Evolutionary conservation across 106 monocot genomes (phyloP), one percentile per base, ranked within the genome.

Genomic region (Acorus gramineus): DNA sequence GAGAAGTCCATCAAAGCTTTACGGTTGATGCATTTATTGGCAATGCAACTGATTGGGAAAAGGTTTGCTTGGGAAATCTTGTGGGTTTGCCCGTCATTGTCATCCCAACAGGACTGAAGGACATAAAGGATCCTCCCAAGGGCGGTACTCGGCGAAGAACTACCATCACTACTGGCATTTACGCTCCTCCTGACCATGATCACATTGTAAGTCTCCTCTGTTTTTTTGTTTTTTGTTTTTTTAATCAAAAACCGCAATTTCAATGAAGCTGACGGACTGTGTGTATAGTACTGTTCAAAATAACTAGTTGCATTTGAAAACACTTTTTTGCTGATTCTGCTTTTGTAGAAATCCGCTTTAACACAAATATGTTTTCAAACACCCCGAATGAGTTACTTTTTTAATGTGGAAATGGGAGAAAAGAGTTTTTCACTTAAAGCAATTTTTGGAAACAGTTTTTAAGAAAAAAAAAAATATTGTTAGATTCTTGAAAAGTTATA

Each of bases 11-110:
- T 1, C 69, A 83, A 9, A 79, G 77, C 57, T 93, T 93, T 49
- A 89, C 71, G 6, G 88, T 93, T 5, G 86, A 89, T 71, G 89
- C 93, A 46, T 93, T 93, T 61, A 72, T 93, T 44, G 93, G 86
- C 8, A 93, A 89, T 66, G 85, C 81, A 47, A 93, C 93, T 3
- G 89, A 93, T 8, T 93, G 93, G 93, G 93, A 93, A 62, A 78
- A 69, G 42, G 93, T 93, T n/a, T 89, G 89, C 73, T 60, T 93
- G 62, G 93, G 93, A 14, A 93, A 93, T 73, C 81, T 93, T 57
- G 93, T 93, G 5, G 93, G 93, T 2, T 51, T 93, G 64, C 93
- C 93, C 2, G 84, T 93, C 4, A 46, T 84, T 4, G 80, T 93
- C 53, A 70, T 93, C 63, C 93, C 93, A n/a, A 86, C 93, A 44